These are phyloP conservation scores for Dioszegia aurantiaca DNA, from an alignment of 768 basidiomycete genomes.

Conservation along the genomic window DNA sequence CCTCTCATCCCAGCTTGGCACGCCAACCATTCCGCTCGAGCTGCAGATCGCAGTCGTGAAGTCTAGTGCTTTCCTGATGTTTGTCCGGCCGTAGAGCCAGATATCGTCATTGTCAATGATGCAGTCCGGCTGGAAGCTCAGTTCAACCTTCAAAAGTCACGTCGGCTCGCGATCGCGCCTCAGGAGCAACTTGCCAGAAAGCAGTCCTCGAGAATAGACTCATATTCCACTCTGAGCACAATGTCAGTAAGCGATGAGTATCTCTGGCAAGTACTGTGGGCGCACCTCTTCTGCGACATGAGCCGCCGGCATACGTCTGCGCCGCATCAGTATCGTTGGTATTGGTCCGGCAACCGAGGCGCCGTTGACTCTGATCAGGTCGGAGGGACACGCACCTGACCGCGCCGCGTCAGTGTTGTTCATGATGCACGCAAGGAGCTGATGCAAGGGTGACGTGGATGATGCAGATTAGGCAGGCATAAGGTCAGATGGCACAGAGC, in stretches of 20 bases:
- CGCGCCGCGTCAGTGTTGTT: constrained; percentile 1
- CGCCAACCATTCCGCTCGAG: constrained; percentile 4
- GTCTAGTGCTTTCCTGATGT: constrained; percentile 2
- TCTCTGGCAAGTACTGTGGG: neutral
- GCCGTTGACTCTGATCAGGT: neutral
- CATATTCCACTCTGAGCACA: neutral
- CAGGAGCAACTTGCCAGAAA: constrained; percentile 7
- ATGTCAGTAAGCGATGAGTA: neutral
- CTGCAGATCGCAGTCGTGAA: constrained; percentile 14
- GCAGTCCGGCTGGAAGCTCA: constrained; percentile 7
- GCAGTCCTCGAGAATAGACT: neutral
- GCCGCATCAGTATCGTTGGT: neutral
- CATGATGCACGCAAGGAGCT: neutral
- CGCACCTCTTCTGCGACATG: constrained; percentile 3
- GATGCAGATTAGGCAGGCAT: too few relatives aligned
- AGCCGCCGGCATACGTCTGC: constrained; percentile 6
- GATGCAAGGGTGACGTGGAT: neutral
- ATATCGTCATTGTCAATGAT: constrained; percentile 18
- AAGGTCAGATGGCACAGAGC: too few relatives aligned
- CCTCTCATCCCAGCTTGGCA: constrained; percentile 10
- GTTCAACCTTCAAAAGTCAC: neutral
- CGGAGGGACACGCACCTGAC: neutral
- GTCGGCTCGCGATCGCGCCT: too few relatives aligned
- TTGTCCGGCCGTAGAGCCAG: neutral
- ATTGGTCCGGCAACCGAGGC: neutral